phyloP scores from a whole-genome alignment of 257 asterid species.

The Nicotiana attenuata region DNA sequence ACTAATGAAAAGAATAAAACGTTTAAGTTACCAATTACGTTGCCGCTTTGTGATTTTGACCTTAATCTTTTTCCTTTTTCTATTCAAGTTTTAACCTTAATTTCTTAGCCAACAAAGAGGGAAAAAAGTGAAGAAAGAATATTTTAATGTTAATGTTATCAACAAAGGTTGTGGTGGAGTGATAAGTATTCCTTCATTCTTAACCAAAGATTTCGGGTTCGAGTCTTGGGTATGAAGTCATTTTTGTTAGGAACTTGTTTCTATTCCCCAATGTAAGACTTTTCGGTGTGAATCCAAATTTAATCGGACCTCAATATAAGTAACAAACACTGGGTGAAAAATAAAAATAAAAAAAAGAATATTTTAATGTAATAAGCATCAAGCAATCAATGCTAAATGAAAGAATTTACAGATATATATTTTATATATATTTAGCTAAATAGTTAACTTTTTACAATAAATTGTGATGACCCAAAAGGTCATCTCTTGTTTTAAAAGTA shows the following conservation, averaged over 20 bases:
- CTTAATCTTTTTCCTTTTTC: not conserved
- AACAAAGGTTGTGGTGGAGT: too few relatives aligned
- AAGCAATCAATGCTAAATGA: not conserved
- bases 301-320: too few relatives aligned
- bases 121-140: not conserved
- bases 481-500: too few relatives aligned
- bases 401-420: not conserved
- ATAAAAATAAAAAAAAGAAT: not conserved
- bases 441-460: not conserved
- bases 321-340: too few relatives aligned
- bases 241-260: too few relatives aligned
- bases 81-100: not conserved
- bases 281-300: too few relatives aligned
- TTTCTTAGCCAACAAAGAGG: not conserved
- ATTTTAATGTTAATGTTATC: too few relatives aligned
- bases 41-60: not conserved
- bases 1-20: not conserved
- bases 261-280: too few relatives aligned
- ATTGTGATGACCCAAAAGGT: too few relatives aligned
- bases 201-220: too few relatives aligned
- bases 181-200: too few relatives aligned
- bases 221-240: too few relatives aligned
- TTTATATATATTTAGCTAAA: not conserved
- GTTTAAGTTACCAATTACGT: not conserved
- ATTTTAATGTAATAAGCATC: not conserved